Percentiles rank a stretch among this genome's conserved stretches.
phyloP scores from a whole-genome alignment of 805 yeast genomes.

The Tetrapisispora iriomotensis region DNA sequence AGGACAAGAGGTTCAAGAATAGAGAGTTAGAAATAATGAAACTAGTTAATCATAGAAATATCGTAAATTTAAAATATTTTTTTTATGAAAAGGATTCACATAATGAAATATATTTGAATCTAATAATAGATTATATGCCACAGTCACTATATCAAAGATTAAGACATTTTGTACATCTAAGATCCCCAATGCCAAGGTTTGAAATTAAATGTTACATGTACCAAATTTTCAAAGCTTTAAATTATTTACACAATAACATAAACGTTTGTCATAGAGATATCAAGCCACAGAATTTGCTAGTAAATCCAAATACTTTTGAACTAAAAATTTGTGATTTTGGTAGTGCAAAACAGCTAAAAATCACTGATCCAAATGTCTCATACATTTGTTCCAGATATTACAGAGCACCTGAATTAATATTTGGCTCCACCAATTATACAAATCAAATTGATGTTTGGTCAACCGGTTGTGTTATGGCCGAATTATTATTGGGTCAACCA shows the following conservation, averaged over 20 bases:
- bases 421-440: conserved; percentile 94
- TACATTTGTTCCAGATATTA: conserved; percentile 95
- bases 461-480: conserved; percentile 97
- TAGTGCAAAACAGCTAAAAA: conserved; percentile 81
- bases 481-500: conserved; percentile 89
- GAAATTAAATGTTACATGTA: conserved; percentile 81
- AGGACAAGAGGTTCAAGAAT: conserved; percentile 87
- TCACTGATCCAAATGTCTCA: conserved; percentile 88
- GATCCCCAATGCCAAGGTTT: conserved; percentile 73
- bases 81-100: conserved; percentile 67
- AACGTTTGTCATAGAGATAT: conserved; percentile 88
- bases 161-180: conserved; percentile 69
- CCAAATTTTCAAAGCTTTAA: conserved; percentile 65
- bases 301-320: conserved; percentile 76
- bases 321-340: conserved; percentile 95
- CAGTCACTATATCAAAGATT: conserved; percentile 88
- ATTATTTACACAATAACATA: conserved; percentile 67
- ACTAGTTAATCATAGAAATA: conserved; percentile 71
- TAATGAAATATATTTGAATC: conserved; percentile 60
- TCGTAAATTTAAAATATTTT: conserved; percentile 79
- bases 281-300: conserved; percentile 82
- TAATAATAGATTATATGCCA: conserved; percentile 89
- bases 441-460: conserved; percentile 97
- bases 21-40: conserved; percentile 96
- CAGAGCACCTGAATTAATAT: conserved; percentile 94